These are phyloP conservation scores for Exophiala bonariae DNA, from an alignment of 2,329 filamentous ascomycete genomes.

Conservation along the genomic window DNA sequence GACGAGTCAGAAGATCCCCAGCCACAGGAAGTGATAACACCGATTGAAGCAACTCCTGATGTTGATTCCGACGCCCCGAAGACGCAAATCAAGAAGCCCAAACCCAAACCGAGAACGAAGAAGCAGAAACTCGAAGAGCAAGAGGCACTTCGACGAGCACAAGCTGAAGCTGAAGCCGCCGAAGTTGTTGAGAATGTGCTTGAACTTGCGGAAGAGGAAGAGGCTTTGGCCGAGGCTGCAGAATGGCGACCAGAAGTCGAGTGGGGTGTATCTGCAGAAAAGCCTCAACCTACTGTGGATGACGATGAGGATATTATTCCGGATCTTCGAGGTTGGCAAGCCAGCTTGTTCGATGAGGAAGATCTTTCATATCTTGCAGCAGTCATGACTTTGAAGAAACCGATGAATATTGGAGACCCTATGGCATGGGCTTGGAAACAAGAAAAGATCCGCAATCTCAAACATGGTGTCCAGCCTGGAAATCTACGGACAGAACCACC, in stretches of 20 bases:
- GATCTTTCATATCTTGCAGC: slow-evolving; percentile 57
- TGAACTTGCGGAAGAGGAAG: slow-evolving; percentile 32
- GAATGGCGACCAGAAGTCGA: slow-evolving; percentile 50
- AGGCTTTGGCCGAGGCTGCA: slow-evolving; percentile 32
- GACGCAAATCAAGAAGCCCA: slow-evolving; percentile 51
- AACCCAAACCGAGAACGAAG: slow-evolving; percentile 69
- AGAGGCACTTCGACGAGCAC: slow-evolving; percentile 59
- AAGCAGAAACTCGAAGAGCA: slow-evolving; percentile 72
- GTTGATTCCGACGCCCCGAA: slow-evolving; percentile 31
- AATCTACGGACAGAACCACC: slow-evolving; percentile 23
- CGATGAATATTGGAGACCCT: slow-evolving; percentile 56
- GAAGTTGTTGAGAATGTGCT: slow-evolving; percentile 35
- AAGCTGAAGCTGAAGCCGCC: slow-evolving; percentile 49
- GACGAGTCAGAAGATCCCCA: slow-evolving; percentile 48
- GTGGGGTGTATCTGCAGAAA: slow-evolving; percentile 60
- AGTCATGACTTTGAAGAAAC: slow-evolving; percentile 48
- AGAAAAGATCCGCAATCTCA: slow-evolving; percentile 70
- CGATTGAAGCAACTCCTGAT: slow-evolving; percentile 34
- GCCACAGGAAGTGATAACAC: slow-evolving; percentile 38
- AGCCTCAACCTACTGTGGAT: slow-evolving; percentile 64
- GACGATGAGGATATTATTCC: slow-evolving; percentile 64
- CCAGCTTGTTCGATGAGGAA: slow-evolving; percentile 68
- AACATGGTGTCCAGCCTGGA: slow-evolving; percentile 51
- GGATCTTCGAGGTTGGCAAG: slow-evolving; percentile 71
- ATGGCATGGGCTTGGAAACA: slow-evolving; percentile 70